Evolutionary conservation across 2,329 filamentous ascomycete species (phyloP).

Genomic region (Calonectria ilicicola): DNA sequence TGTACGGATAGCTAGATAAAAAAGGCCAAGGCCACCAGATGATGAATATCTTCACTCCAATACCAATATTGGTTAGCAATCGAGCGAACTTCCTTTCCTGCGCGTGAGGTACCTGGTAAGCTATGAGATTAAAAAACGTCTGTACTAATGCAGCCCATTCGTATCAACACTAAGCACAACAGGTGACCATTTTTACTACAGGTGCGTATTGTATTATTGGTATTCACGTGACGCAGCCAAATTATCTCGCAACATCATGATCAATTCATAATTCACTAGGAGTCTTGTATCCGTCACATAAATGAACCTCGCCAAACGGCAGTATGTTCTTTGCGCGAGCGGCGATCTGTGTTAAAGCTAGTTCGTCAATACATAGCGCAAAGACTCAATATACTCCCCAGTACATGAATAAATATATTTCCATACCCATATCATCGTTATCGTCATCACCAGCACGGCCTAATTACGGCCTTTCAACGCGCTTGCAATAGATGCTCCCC

Average conservation of each 20-base stretch:
- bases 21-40: constrained; percentile 30
- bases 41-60: constrained; percentile 45
- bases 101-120: background rate
- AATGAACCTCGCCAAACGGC: background rate
- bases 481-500: constrained; percentile 57
- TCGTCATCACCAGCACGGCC: constrained; percentile 13
- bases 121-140: background rate
- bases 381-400: background rate
- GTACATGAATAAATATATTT: background rate
- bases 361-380: constrained; percentile 15
- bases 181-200: too few relatives aligned
- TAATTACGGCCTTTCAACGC: constrained; percentile 50
- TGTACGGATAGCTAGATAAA: constrained; percentile 33
- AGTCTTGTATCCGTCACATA: background rate
- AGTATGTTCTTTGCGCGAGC: background rate
- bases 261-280: background rate
- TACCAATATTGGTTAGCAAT: constrained; percentile 21
- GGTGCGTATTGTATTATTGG: too few relatives aligned
- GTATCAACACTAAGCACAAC: too few relatives aligned
- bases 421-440: constrained; percentile 13
- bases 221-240: too few relatives aligned
- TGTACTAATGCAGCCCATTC: too few relatives aligned
- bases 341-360: background rate
- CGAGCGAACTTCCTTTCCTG: background rate
- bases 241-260: background rate